phyloP scores from a whole-genome alignment of 805 yeast species.

The Nakazawaea laoshanensis region DNA sequence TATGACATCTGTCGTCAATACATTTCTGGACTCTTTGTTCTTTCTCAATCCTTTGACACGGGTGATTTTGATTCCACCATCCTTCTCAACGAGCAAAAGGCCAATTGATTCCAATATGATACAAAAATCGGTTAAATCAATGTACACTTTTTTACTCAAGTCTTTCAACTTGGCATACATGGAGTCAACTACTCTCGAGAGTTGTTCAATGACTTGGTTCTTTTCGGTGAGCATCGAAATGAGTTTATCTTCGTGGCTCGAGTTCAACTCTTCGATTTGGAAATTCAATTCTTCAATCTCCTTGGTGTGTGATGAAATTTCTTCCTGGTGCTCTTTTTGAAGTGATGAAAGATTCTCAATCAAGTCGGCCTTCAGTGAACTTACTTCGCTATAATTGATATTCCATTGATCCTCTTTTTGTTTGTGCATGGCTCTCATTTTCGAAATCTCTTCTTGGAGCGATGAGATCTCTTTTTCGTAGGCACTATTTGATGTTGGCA shows the following conservation, averaged over 20 bases:
- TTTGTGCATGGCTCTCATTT: too few species aligned
- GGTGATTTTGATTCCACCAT: conserved; percentile 39
- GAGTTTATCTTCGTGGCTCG: conserved; percentile 29
- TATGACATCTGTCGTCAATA: conserved; percentile 6
- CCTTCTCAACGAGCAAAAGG: conserved; percentile 39
- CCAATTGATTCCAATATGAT: conserved; percentile 70
- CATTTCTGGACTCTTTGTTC: conserved; percentile 16
- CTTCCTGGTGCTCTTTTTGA: conserved; percentile 49
- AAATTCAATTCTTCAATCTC: conserved; percentile 40
- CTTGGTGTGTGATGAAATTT: conserved; percentile 37
- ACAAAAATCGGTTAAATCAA: conserved; percentile 41
- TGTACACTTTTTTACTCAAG: conserved; percentile 27
- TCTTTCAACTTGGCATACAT: conserved; percentile 29
- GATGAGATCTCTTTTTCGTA: not conserved
- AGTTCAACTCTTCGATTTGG: conserved; percentile 43
- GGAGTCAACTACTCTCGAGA: conserved; percentile 16
- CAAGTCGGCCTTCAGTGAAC: conserved; percentile 49
- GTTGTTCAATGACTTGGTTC: conserved; percentile 15
- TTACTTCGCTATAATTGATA: conserved; percentile 17
- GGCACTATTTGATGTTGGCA: conserved; percentile 12
- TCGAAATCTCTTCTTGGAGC: too few species aligned
- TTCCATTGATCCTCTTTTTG: conserved; percentile 11
- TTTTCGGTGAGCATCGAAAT: conserved; percentile 16
- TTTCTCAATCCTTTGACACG: conserved; percentile 75
- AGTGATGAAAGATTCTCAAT: conserved; percentile 60